Evolutionary conservation across 73 alveolate genomes (phyloP), one percentile per base, ranked within the genome.

Genomic region (Paramecium caudatum): DNA sequence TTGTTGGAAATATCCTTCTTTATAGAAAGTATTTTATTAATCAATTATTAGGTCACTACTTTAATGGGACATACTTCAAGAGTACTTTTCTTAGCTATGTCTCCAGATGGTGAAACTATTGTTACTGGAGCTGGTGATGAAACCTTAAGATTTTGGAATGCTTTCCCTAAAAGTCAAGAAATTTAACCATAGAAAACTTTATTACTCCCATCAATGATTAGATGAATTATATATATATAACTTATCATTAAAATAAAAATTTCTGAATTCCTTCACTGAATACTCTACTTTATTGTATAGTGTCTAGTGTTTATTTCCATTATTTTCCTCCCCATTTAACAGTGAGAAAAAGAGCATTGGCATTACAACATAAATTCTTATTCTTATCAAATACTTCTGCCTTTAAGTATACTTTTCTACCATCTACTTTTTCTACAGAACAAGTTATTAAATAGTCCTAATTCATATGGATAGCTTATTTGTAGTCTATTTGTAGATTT

Each of bases 111-210:
- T 25, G 98, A 96, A 90, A 97, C 93, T 13, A 90, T 96, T 10
- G 99, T 93, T 17, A 98, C 99, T 6, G 99, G 99, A 6, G 99
- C 99, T 2, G 99, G 99, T 3, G 99, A 98, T 92, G 99, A 98
- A 91, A 98, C 99, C 19, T 91, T 98, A 12, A 95, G 99, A 93
- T 98, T 98, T 90, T 98, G 99, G 99, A 96, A 74, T 74, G 69
- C 30, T 10, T 74, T 74, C 88, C 88, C 88, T 36, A 41, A 45
- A 45, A 74, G 43, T 39, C 69, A 74, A 74, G 49, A 74, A 74
- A 10, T 68, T 33, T n/a, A 68, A 68, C 80, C 80, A 16, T 10
- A 27, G 13, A 55, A 55, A 10, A 55, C 80, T 55, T 37, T 55
- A 27, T 55, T 55, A 55, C 80, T 55, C 9, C 80, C 80, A 27